Base-by-base conservation (phyloP, 345 rosid genomes). In the Populus euphratica region DNA sequence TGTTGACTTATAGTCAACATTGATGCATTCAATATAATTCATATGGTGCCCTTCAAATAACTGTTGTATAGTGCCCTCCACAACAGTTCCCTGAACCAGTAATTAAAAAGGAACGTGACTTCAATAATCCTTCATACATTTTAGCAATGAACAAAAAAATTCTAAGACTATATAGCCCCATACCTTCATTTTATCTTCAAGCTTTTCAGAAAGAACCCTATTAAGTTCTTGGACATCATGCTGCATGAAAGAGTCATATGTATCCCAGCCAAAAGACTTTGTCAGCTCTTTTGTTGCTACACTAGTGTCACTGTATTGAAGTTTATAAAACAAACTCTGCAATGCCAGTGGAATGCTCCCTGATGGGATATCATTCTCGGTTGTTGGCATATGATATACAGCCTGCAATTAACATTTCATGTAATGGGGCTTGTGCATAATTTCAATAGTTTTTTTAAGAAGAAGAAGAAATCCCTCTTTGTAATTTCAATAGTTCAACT, bases 201-300 rank as follows among this genome's bases (percentile, higher is more conserved):
- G 98, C 80, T 93, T 96, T 88, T 96, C 99, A 76, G 90, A 88
- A 36, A 96, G 90, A 85, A 96, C 98, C 74, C 99, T 88, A 75
- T 93, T 96, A 75, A 96, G 96, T 87, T 96, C 99, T 83, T 96
- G 99, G 78, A 96, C 99, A 85, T 96, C 99, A 84, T 93, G 99
- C 75, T 96, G 99, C 99, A 96, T 90, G 87, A 96, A 96, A 73
- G 99, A 96, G 85, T 93, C 99, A 78, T 92, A 89, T 12, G 98
- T 89, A 75, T 96, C 98, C 99, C 99, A 96, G 61, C 99, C 99
- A 85, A 88, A 88, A 75, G 90, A 88, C 75, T 86, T 88, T 4
- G 89, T 88, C 79, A 88, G 75, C 81, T 88, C 90, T 72, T 86
- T 88, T 14, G 89, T 88, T 38, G 90, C 89, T 69, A 88, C 89